Base-by-base conservation (phyloP, 2,329 filamentous ascomycete species). In the Cordyceps pruinosa region DNA sequence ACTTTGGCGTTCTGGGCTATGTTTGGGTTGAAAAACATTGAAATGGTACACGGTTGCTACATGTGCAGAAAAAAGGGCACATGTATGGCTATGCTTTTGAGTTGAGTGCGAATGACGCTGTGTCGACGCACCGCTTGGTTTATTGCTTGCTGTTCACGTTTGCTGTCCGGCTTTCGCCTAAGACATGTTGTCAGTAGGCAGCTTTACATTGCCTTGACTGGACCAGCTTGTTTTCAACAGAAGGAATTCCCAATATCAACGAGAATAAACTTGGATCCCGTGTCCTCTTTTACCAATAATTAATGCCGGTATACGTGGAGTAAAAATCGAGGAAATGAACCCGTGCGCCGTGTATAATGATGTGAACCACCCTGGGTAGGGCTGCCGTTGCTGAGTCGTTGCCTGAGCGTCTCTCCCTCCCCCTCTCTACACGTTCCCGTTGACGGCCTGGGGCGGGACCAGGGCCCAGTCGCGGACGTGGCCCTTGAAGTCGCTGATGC, bases 401-500 rank as follows among this genome's bases (percentile, higher is more conserved):
- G n/a, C n/a, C n/a, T n/a, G n/a, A n/a, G n/a, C n/a, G n/a, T n/a
- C n/a, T n/a, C 35, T n/a, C 15, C 17, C 25, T 19, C n/a, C 10
- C 13, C 13, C 12, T 21, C 34, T n/a, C 28, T 48, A 56, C 6
- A 49, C 48, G 9, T 69, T 62, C 5, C 78, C 78, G 57, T 81
- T 81, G 12, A 78, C 65, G 21, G 68, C 56, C 1, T 61, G 59
- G 4, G 58, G 68, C 28, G 69, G 68, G 3, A 72, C 70, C 59
- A 83, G 66, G 1, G 78, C 78, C 75, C 77, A 97, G 69, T 97
- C 93, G 65, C 88, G 84, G 5, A 97, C 90, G 15, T 85, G 84
- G n/a, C 94, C 93, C 75, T 96, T 96, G 88, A 89, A 96, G 70
- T 96, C 94, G 62, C 89, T 91, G 65, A 95, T 95, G 66, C 91